A percentile compares a stretch with the other conserved stretches of the same genome.
Evolutionary conservation across 495 filamentous ascomycete species (phyloP).

Genomic region (Hypoxylon cercidicola): DNA sequence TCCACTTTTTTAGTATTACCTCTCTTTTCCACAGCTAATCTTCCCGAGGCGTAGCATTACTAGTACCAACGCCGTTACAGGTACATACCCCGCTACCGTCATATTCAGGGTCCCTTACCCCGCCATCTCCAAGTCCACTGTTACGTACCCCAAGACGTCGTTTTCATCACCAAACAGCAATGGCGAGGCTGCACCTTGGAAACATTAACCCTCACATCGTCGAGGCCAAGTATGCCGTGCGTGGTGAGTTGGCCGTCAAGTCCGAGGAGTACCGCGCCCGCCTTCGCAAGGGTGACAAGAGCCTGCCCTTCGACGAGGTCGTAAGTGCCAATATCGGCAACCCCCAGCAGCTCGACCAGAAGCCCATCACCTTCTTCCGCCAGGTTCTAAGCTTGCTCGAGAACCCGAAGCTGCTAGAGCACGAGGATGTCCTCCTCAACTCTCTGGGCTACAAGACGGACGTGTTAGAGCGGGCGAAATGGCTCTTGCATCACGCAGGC

Average conservation of each 20-base stretch:
- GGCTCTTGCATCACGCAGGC: conserved; percentile 80
- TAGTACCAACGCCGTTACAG: conserved; percentile 12
- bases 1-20: neutral
- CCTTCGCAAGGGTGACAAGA: conserved; percentile 63
- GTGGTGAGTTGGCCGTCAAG: conserved; percentile 90
- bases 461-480: conserved; percentile 84
- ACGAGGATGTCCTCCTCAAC: conserved; percentile 74
- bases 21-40: too few species aligned
- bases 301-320: conserved; percentile 86
- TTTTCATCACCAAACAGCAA: conserved; percentile 57
- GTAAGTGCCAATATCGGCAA: conserved; percentile 99
- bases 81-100: conserved; percentile 34
- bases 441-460: conserved; percentile 84
- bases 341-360: conserved; percentile 97
- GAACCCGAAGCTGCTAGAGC: conserved; percentile 83
- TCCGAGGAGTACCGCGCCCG: conserved; percentile 87
- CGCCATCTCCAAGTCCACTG: conserved; percentile 29
- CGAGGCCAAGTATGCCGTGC: conserved; percentile 93
- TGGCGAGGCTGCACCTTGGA: conserved; percentile 74
- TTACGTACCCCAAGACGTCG: conserved; percentile 27
- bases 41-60: too few species aligned
- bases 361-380: conserved; percentile 98
- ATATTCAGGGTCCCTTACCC: conserved; percentile 40
- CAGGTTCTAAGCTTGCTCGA: conserved; percentile 96
- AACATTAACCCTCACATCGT: conserved; percentile 92